phyloP scores from a whole-genome alignment of 352 stramenopile species.

The Pythium angustatum region DNA sequence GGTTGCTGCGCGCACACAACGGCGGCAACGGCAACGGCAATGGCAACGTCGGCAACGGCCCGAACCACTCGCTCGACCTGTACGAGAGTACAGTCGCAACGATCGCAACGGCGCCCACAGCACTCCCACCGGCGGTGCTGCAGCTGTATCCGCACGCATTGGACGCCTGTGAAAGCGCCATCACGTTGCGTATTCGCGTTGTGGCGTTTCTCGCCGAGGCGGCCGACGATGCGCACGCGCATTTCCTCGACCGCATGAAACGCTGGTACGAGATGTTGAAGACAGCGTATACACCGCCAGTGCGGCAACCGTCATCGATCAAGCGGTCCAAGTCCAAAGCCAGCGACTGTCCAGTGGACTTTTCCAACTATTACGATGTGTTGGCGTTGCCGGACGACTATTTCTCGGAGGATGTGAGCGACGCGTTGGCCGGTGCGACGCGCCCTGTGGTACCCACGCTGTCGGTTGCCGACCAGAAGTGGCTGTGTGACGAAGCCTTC shows the following conservation, averaged over 20 bases:
- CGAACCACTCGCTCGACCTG: slow-evolving; percentile 11
- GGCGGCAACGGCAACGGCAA: slow-evolving; percentile 12
- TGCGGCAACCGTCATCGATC: too few relatives aligned
- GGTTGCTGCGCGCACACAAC: not conserved
- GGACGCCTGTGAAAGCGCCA: slow-evolving; percentile 8
- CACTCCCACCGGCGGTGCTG: slow-evolving; percentile 13
- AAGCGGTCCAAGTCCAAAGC: too few relatives aligned
- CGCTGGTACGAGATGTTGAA: not conserved
- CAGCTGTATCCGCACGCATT: slow-evolving; percentile 3
- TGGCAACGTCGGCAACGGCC: not conserved
- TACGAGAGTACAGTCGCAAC: slow-evolving; percentile 7
- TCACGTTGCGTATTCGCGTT: slow-evolving; percentile 10
- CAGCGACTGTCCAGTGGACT: not conserved
- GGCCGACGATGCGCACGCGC: not conserved
- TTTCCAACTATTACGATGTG: slow-evolving; percentile 16
- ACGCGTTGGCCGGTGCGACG: not conserved
- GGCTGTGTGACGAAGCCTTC: not conserved
- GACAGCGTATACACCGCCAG: too few relatives aligned
- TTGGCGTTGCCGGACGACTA: slow-evolving; percentile 8
- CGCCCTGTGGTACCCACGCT: not conserved
- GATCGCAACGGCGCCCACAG: not conserved
- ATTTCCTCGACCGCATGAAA: not conserved
- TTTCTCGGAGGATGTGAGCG: not conserved
- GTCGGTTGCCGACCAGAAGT: not conserved
- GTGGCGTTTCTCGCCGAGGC: not conserved